Percentiles rank a stretch among this genome's conserved stretches.
Conservation (phyloP, 129 eudicot genomes). For the Ambrosia trifida region DNA sequence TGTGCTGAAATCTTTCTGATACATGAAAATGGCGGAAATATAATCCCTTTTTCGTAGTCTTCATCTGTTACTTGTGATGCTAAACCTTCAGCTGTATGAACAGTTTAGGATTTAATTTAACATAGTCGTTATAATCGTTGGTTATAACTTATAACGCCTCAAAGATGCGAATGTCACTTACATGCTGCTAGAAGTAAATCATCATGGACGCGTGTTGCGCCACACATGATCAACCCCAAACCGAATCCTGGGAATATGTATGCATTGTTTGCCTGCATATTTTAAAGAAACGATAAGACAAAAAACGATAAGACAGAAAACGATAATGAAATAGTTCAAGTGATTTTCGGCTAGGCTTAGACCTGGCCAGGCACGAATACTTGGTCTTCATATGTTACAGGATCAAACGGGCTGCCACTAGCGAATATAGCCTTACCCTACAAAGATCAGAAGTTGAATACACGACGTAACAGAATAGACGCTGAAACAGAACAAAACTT, state of each 20-base stretch:
- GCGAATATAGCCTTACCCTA: slow-evolving; percentile 91
- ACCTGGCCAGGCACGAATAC: slow-evolving; percentile 90
- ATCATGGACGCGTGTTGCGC: slow-evolving; percentile 78
- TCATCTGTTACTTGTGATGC: slow-evolving; percentile 72
- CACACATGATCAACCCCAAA: slow-evolving; percentile 91
- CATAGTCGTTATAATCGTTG: not conserved
- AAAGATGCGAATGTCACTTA: slow-evolving; percentile 45
- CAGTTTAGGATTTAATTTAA: not conserved
- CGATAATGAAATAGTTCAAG: not conserved
- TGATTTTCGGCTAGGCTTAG: not conserved
- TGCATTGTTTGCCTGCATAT: slow-evolving; percentile 88
- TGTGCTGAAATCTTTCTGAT: slow-evolving; percentile 79
- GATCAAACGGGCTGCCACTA: slow-evolving; percentile 95
- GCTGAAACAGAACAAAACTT: not conserved
- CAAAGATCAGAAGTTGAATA: not conserved
- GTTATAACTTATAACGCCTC: not conserved
- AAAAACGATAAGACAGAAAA: not conserved
- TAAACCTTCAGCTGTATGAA: slow-evolving; percentile 75
- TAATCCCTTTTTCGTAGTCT: slow-evolving; percentile 65
- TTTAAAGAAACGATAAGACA: not conserved
- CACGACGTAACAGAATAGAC: not conserved
- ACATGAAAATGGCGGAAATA: slow-evolving; percentile 69
- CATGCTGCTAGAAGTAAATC: slow-evolving; percentile 95
- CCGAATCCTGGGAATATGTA: slow-evolving; percentile 98
- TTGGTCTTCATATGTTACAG: slow-evolving; percentile 65